Percentiles rank a stretch among this genome's conserved stretches.
These are phyloP conservation scores for Poteriospumella lacustris DNA, from an alignment of 108 stramenopile species.

Conservation along the genomic window DNA sequence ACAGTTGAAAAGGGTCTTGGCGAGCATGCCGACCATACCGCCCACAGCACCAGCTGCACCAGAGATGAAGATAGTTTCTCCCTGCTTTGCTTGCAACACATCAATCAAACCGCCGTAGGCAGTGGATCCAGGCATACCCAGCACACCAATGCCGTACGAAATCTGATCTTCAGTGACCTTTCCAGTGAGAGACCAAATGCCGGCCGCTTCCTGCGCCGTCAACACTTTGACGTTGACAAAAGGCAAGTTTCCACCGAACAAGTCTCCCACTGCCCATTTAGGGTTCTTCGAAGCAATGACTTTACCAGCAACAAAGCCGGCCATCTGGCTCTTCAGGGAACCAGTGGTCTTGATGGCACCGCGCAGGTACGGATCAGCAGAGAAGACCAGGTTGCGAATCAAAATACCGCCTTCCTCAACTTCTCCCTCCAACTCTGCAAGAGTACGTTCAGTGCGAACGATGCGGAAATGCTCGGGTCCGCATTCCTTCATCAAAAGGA, in stretches of 20 bases:
- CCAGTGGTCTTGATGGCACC: background rate
- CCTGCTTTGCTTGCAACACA: conserved; percentile 23
- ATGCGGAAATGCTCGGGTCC: background rate
- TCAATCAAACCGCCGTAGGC: conserved; percentile 29
- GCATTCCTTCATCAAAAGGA: background rate
- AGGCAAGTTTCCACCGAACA: conserved; percentile 26
- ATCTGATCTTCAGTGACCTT: background rate
- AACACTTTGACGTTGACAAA: conserved; percentile 11
- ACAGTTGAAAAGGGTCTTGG: conserved; percentile 24
- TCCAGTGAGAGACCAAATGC: background rate
- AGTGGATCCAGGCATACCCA: conserved; percentile 36
- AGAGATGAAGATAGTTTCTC: conserved; percentile 31
- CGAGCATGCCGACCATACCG: conserved; percentile 29
- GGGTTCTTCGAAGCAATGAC: conserved; percentile 21
- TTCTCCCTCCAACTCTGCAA: background rate
- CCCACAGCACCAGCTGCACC: conserved; percentile 32
- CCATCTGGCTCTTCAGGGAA: background rate
- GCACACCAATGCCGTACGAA: conserved; percentile 23
- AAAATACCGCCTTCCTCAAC: background rate
- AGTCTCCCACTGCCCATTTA: conserved; percentile 22
- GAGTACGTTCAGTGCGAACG: background rate
- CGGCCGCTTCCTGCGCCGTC: background rate
- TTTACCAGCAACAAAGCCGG: conserved; percentile 26
- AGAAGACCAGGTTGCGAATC: background rate
- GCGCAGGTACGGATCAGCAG: conserved; percentile 14